Conservation (phyloP, 306 rosid species). For the Quercus robur region DNA sequence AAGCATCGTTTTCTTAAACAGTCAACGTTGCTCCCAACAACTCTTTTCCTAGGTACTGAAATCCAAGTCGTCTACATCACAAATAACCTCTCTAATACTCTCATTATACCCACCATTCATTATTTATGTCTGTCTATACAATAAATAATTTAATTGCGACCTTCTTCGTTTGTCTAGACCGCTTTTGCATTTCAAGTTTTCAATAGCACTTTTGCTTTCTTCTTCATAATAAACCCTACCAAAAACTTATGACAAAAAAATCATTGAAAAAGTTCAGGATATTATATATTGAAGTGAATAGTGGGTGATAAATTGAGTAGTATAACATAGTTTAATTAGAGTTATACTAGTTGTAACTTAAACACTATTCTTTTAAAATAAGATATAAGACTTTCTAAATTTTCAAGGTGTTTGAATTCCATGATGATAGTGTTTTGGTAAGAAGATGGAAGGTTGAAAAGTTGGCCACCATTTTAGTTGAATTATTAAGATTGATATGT, state of each 20-base stretch:
- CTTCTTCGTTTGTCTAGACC: neutral
- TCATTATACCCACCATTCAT: neutral
- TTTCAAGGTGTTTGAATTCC: neutral
- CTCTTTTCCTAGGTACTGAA: conserved; percentile 37
- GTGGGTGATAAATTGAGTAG: neutral
- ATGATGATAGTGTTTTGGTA: neutral
- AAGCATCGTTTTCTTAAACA: conserved; percentile 35
- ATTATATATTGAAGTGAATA: neutral
- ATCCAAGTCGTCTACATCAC: conserved; percentile 39
- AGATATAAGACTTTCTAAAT: neutral
- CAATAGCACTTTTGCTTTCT: neutral
- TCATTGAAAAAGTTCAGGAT: neutral
- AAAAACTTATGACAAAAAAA: neutral
- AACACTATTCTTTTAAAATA: neutral
- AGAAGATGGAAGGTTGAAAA: neutral
- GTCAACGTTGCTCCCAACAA: conserved; percentile 61
- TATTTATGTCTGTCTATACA: neutral
- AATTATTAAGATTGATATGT: neutral
- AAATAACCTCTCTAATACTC: conserved; percentile 8
- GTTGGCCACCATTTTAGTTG: neutral
- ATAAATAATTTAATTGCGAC: neutral
- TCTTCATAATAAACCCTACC: neutral
- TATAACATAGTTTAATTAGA: too few relatives aligned
- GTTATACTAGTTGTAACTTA: too few relatives aligned
- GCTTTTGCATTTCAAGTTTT: neutral